Base-by-base conservation (phyloP, 106 monocot species). In the Dioscorea alata region DNA sequence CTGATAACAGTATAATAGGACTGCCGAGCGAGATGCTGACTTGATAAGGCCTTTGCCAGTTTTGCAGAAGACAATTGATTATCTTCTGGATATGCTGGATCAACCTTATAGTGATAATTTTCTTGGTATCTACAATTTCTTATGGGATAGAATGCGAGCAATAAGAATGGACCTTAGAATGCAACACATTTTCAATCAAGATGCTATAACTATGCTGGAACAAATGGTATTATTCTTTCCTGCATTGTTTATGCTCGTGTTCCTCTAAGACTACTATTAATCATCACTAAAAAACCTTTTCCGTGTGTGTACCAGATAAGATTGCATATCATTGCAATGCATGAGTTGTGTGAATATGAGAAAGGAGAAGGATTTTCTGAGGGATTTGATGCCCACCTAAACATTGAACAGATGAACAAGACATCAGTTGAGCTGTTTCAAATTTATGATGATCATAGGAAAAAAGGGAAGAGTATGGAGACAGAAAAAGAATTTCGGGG, bases 331-430 rank as follows among this genome's bases (percentile, higher is more conserved):
- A 77, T 90, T 80, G 90, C 85, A 34, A 93, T 99, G 99, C 99
- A 93, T 78, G 99, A 99, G 71, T 75, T 99, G 33, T 93, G 90
- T 73, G 93, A 99, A 71, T 89, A 85, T 71, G 70, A 85, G 73
- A 99, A 90, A 85, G 88, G 99, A 57, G 90, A 99, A 60, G 99
- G 99, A 6, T 93, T 99, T 66, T 85, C 83, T 12, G 99, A 99
- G 73, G 93, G 99, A 1, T 99, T 99, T 78, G 99, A 99, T 85
- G 93, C 87, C 62, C 99, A 99, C 71, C 87, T 99, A 19, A 99
- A 99, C 73, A 99, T 99, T 65, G 99, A 99, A 61, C 99, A 93
- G 71, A 99, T 99, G 99, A 99, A 99, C 63, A 99, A 93, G 72
- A 80, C 93, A 71, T 93, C 90, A 33, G 93, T 99, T 63, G 99